These are phyloP conservation scores for Trichophyton rubrum DNA, from an alignment of 2,329 filamentous ascomycete species.

Conservation along the genomic window DNA sequence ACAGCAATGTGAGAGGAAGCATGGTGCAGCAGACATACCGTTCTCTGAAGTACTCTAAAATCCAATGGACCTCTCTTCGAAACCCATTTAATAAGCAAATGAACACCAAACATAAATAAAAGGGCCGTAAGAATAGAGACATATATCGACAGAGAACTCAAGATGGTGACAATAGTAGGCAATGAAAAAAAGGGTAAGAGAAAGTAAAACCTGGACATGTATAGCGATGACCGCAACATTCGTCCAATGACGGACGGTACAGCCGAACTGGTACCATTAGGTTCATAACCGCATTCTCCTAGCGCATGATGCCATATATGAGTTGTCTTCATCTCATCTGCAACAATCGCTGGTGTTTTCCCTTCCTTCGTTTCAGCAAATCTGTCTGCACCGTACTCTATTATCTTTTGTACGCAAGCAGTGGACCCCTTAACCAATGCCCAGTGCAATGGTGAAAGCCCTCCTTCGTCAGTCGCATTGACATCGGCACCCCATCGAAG, in stretches of 20 bases:
- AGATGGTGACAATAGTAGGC: constrained; percentile 55
- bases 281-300: constrained; percentile 69
- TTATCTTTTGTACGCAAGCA: constrained; percentile 78
- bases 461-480: constrained; percentile 77
- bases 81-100: constrained; percentile 65
- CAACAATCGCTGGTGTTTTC: constrained; percentile 78
- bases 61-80: constrained; percentile 73
- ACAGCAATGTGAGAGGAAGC: neutral
- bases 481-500: constrained; percentile 92
- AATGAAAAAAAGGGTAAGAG: constrained; percentile 73
- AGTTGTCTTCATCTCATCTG: constrained; percentile 77
- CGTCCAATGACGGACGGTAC: constrained; percentile 62
- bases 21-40: constrained; percentile 43
- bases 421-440: constrained; percentile 85
- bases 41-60: constrained; percentile 82
- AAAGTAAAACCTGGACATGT: constrained; percentile 79
- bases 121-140: constrained; percentile 61
- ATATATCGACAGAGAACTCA: constrained; percentile 63
- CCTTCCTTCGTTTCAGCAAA: constrained; percentile 81
- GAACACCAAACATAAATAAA: constrained; percentile 52
- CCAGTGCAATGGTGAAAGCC: constrained; percentile 93
- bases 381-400: constrained; percentile 90
- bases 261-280: constrained; percentile 58
- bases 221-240: constrained; percentile 60
- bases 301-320: constrained; percentile 73